Evolutionary conservation across 2,329 filamentous ascomycete species (phyloP).

Genomic region (Cadophora gregata): DNA sequence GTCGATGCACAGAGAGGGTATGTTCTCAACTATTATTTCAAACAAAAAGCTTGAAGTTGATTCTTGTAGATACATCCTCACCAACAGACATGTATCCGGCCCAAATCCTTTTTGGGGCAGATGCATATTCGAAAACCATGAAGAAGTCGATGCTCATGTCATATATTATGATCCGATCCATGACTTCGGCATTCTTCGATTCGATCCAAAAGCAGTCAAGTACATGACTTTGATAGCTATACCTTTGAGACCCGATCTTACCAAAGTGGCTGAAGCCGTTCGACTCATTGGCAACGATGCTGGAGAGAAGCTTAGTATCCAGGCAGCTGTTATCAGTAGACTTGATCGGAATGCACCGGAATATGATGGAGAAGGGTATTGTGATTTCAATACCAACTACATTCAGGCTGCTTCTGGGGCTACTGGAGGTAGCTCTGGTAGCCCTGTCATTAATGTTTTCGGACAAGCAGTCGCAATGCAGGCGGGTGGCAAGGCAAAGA

Average conservation of each 20-base stretch:
- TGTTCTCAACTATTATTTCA: neutral
- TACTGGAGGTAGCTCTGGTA: constrained; percentile 94
- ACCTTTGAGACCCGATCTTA: constrained; percentile 81
- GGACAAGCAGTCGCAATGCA: constrained; percentile 91
- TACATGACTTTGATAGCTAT: constrained; percentile 92
- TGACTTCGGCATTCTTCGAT: constrained; percentile 96
- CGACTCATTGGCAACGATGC: constrained; percentile 98
- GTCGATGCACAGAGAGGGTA: constrained; percentile 20
- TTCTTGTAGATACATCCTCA: constrained; percentile 72
- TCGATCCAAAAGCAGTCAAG: constrained; percentile 94
- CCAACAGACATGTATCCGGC: constrained; percentile 92
- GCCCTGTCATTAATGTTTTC: constrained; percentile 95
- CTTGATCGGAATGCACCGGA: constrained; percentile 96
- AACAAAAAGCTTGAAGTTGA: neutral
- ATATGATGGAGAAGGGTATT: constrained; percentile 90
- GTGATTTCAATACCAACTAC: constrained; percentile 95
- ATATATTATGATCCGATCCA: constrained; percentile 98
- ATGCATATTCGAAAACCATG: constrained; percentile 98
- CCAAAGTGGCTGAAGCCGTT: constrained; percentile 91
- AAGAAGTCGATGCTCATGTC: constrained; percentile 92
- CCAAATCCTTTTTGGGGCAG: constrained; percentile 98
- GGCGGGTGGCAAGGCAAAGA: constrained; percentile 92
- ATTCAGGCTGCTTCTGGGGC: constrained; percentile 97
- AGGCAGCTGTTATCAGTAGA: constrained; percentile 96
- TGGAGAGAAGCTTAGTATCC: constrained; percentile 95